Evolutionary conservation across 768 basidiomycete species (phyloP).

Genomic region (Phallus indusiatus): DNA sequence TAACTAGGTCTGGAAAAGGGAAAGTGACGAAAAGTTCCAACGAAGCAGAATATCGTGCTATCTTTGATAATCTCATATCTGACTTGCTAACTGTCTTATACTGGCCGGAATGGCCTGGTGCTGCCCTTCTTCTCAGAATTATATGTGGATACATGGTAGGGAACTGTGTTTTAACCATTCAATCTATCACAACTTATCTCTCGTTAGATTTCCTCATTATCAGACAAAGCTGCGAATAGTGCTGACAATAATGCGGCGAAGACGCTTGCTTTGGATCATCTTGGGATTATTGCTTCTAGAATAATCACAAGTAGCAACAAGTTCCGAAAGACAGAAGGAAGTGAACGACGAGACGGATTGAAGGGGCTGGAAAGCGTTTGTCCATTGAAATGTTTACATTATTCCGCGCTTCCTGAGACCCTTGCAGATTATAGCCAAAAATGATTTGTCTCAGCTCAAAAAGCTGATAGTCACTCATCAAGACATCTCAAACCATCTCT

Average conservation of each 20-base stretch:
- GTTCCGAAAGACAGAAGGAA: slow-evolving; percentile 25
- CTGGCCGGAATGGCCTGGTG: slow-evolving; percentile 98
- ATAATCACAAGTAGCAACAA: slow-evolving; percentile 51
- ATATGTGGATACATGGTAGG: slow-evolving; percentile 79
- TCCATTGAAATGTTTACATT: background rate
- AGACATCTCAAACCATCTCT: slow-evolving; percentile 56
- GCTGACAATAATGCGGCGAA: slow-evolving; percentile 79
- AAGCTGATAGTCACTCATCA: slow-evolving; percentile 52
- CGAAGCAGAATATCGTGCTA: slow-evolving; percentile 87
- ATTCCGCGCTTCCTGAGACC: background rate
- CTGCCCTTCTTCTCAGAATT: slow-evolving; percentile 69
- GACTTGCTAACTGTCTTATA: slow-evolving; percentile 84
- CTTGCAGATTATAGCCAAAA: slow-evolving; percentile 41
- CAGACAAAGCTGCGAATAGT: slow-evolving; percentile 62
- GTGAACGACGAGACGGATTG: slow-evolving; percentile 29
- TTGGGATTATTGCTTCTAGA: slow-evolving; percentile 85
- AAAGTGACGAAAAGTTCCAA: slow-evolving; percentile 86
- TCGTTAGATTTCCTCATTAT: slow-evolving; percentile 64
- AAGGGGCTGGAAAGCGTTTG: slow-evolving; percentile 55
- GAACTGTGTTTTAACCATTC: background rate
- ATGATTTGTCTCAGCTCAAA: slow-evolving; percentile 44
- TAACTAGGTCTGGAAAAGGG: slow-evolving; percentile 66
- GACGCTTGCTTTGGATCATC: slow-evolving; percentile 83
- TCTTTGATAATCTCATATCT: slow-evolving; percentile 84
- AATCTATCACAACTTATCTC: background rate